Evolutionary conservation across 148 eudicot genomes (phyloP), one percentile per base, ranked within the genome.

Genomic region (Hydrangea macrophylla): DNA sequence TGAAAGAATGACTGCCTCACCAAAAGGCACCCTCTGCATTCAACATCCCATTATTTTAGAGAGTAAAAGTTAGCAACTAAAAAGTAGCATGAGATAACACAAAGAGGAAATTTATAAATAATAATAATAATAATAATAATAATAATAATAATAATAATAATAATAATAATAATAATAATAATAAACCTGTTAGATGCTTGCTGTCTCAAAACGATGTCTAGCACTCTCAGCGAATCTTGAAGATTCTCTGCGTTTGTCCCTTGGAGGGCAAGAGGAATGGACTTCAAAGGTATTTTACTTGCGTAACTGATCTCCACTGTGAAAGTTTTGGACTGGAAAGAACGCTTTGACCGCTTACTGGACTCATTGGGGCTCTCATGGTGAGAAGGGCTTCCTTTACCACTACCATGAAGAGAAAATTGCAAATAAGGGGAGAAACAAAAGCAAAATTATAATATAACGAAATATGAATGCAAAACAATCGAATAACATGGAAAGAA

Each of bases 1-100:
- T 82, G 83, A 66, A 88, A 94, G 62, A 85, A 91, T 17, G 99
- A 90, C 70, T 94, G 99, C 40, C 90, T 75, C 35, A 90, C 85
- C 76, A 85, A 55, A 68, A 94, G 88, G 78, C 93, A 94, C 10
- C 96, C 91, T 82, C 96, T 94, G 81, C 75, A 82, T 62, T 42
- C 55, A 55, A 65, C 45, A 75, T 42, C 13, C n/a, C 48, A 62
- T 42, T 64, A 7, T 31, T 32, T 64, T 68, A 64, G 22, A 53
- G 30, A 42, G 50, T 15, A 70, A 32, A 37, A 62, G 25, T 10
- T 22, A 27, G 50, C 55, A 67, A 44, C 35, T 2, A 55, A 72
- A 58, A 50, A 60, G 37, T 33, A 28, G 35, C n/a, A n/a, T n/a
- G 32, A 70, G 40, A 51, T 18, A 32, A 2, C 53, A 54, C 32